Evolutionary conservation across 371 early-diverging fungal genomes (phyloP), one percentile per base, ranked within the genome.

Genomic region (Cokeromyces recurvatus): DNA sequence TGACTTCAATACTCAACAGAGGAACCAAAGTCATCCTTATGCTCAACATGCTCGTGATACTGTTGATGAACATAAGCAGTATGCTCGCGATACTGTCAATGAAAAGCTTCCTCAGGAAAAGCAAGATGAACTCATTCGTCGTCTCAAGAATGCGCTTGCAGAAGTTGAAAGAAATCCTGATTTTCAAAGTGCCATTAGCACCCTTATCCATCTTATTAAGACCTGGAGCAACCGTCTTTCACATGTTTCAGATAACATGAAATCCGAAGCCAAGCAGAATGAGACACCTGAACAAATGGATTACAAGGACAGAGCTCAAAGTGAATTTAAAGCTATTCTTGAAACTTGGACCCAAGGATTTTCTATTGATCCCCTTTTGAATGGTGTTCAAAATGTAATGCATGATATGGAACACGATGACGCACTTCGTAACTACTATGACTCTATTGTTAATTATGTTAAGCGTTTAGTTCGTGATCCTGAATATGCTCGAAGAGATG

Each of bases 271-370:
- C 8, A 32, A 46, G 27, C 35, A 45, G 23, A 32, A 41, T 16
- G 57, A 51, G 21, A 17, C 31, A n/a, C 24, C 48, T 38, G 37
- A 53, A 3, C 52, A 53, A 41, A 16, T 12, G 4, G 43, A 53
- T 12, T 39, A 43, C 31, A 43, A 56, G 11, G 51, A 57, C 31
- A 46, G 59, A 11, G 69, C 77, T 9, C 60, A 62, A 20, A 15
- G 53, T 4, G 79, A 78, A 50, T 53, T 71, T 45, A 74, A 74
- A 55, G 50, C 74, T 12, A 66, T 78, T 10, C 51, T 76, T n/a
- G 74, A 78, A 51, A 67, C 64, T 17, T 78, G 79, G 79, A 77
- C 77, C 12, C 79, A 78, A 55, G 79, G 73, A 0, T 37, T 61
- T 7, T 48, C 64, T 8, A 44, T 78, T 23, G 77, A 78, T 50